Evolutionary conservation across 2,329 filamentous ascomycete species (phyloP).

Genomic region (Endocalyx cinctus): DNA sequence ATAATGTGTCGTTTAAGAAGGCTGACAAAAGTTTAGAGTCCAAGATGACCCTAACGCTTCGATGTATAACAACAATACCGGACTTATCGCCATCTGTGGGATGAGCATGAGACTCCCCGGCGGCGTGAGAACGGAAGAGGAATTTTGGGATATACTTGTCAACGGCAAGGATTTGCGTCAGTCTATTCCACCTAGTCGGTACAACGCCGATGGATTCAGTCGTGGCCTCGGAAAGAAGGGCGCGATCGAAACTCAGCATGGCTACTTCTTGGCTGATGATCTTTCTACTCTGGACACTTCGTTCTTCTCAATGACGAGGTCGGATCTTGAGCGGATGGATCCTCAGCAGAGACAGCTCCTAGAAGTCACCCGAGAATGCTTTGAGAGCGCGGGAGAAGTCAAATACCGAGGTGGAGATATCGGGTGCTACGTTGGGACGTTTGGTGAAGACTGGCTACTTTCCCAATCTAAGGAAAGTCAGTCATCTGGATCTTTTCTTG

Average conservation of each 20-base stretch:
- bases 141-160: slow-evolving; percentile 11
- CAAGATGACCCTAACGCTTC: no score
- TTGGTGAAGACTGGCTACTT: slow-evolving; percentile 28
- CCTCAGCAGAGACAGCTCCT: slow-evolving; percentile 25
- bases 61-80: no score
- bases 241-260: no score
- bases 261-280: slow-evolving; percentile 18
- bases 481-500: slow-evolving; percentile 5
- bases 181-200: slow-evolving; percentile 2
- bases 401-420: slow-evolving; percentile 24
- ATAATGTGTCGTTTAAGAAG: no score
- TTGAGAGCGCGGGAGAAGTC: slow-evolving; percentile 25
- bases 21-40: no score
- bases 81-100: slow-evolving; percentile 12
- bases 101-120: slow-evolving; percentile 11
- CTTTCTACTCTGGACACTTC: slow-evolving; percentile 14
- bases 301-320: slow-evolving; percentile 17
- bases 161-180: slow-evolving; percentile 8
- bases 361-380: slow-evolving; percentile 23
- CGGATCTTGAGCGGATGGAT: slow-evolving; percentile 21
- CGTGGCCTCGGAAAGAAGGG: no score
- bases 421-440: slow-evolving; percentile 28
- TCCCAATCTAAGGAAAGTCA: neutral
- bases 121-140: slow-evolving; percentile 1
- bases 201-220: no score